These are phyloP conservation scores for Komagataella phaffii DNA, from an alignment of 805 yeast genomes.

Conservation along the genomic window DNA sequence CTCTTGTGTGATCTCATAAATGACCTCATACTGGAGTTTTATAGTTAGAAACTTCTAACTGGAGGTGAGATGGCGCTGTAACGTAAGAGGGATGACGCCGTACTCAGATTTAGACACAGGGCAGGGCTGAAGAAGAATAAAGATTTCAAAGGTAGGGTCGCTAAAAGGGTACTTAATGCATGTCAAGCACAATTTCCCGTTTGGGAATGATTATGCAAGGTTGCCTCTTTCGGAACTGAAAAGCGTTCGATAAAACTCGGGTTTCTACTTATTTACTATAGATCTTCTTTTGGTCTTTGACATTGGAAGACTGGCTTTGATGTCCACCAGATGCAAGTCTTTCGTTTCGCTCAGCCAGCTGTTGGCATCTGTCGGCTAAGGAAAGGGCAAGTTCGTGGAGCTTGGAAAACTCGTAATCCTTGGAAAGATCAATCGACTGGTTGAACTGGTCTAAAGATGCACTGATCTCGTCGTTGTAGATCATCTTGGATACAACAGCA, in stretches of 20 bases:
- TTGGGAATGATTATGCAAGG: not conserved
- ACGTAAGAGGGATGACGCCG: not conserved
- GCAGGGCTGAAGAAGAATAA: not conserved
- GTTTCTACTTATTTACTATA: not conserved
- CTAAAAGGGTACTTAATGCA: not conserved
- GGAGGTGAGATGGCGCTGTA: not conserved
- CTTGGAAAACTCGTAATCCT: conserved; percentile 69
- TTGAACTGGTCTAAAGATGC: conserved; percentile 64
- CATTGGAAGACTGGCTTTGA: conserved; percentile 18
- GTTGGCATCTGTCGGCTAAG: conserved; percentile 68
- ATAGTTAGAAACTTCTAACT: not conserved
- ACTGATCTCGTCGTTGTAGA: conserved; percentile 61
- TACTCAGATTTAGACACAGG: not conserved
- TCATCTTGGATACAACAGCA: conserved; percentile 60
- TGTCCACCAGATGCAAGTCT: conserved; percentile 70
- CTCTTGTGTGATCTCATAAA: conserved; percentile 17
- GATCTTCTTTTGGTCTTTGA: not conserved
- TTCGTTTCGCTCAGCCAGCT: conserved; percentile 75
- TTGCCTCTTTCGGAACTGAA: not conserved
- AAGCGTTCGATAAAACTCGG: not conserved
- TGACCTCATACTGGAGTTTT: conserved; percentile 12
- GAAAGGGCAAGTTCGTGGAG: conserved; percentile 81
- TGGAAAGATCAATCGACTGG: conserved; percentile 50
- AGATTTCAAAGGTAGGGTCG: not conserved
- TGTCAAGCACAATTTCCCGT: not conserved